Evolutionary conservation across 2,329 filamentous ascomycete species (phyloP).

Genomic region (Hypoxylon sp.): DNA sequence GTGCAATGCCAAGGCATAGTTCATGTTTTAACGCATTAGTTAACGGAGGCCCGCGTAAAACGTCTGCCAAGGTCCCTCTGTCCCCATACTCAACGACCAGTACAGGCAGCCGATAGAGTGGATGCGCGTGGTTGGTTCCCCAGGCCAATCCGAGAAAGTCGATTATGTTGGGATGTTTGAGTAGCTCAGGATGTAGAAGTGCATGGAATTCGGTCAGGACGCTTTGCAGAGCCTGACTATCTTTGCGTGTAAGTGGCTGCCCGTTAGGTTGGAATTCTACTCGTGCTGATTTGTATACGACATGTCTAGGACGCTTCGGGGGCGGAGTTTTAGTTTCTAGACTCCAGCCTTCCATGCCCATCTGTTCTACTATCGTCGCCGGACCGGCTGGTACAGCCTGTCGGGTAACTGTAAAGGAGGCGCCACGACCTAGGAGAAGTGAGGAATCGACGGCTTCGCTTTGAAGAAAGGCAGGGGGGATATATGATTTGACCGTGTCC

Average conservation of each 20-base stretch:
- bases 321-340: not conserved
- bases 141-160: constrained; percentile 12
- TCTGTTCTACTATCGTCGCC: constrained; percentile 1
- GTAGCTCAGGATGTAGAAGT: not conserved
- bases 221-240: constrained; percentile 11
- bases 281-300: constrained; percentile 8
- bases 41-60: constrained; percentile 2
- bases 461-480: constrained; percentile 1
- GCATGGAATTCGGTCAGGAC: constrained; percentile 10
- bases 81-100: constrained; percentile 9
- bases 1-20: constrained; percentile 4
- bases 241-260: constrained; percentile 1
- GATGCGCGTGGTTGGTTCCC: constrained; percentile 2
- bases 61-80: constrained; percentile 6
- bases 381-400: constrained; percentile 1
- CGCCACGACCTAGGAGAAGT: constrained; percentile 3
- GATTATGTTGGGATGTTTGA: constrained; percentile 8
- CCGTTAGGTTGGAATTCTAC: constrained; percentile 4
- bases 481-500: not conserved
- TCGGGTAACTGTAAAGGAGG: constrained; percentile 10
- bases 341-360: not conserved
- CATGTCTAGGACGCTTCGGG: constrained; percentile 3
- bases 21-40: not conserved
- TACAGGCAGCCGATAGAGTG: constrained; percentile 6
- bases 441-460: constrained; percentile 10